Base-by-base conservation (phyloP, 805 yeast genomes). In the Torulaspora microellipsoides region DNA sequence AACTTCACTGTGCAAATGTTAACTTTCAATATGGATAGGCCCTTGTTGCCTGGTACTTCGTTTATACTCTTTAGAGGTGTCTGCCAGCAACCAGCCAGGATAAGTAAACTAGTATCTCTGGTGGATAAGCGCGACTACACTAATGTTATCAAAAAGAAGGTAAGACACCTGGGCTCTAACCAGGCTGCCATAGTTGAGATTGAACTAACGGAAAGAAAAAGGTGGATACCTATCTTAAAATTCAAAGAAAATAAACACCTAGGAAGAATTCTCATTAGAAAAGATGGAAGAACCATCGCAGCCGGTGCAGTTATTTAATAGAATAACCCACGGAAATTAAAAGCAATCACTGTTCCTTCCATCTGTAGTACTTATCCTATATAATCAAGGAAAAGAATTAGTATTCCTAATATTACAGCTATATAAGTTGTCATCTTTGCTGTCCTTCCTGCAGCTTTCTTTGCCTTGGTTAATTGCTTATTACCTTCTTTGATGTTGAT, bases 281-380 rank as follows among this genome's bases (percentile, higher is more conserved):
- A 93, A 70, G 98, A 93, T 70, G 99, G 98, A 58, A 82, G 80
- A 56, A 91, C 99, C 36, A 88, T 93, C 67, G 99, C 98, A 49
- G 91, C 93, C 62, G 99, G 99, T 67, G 85, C 86, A 67, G 85
- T 91, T 58, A 83, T 95, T 49, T 85, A 87, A 72, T 52, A 31
- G 27, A 36, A 20, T 29, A 17, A 27, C 7, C 4, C 17, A 2
- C 12, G 13, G 4, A 13, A 34, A 12, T 34, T 14, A 12, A 11
- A 17, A 9, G 37, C 9, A 20, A 5, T 20, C 8, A 20, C 25
- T 27, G 7, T 12, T 33, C 12, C 15, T 34, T 23, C 15, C 29
- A 35, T 31, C n/a, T 13, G 11, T 12, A 30, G 17, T 36, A 39
- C 39, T 49, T 49, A 67, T 43, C 71, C 62, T 44, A 76, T 69